Conservation (phyloP, 805 yeast species). For the Candida succiphila region DNA sequence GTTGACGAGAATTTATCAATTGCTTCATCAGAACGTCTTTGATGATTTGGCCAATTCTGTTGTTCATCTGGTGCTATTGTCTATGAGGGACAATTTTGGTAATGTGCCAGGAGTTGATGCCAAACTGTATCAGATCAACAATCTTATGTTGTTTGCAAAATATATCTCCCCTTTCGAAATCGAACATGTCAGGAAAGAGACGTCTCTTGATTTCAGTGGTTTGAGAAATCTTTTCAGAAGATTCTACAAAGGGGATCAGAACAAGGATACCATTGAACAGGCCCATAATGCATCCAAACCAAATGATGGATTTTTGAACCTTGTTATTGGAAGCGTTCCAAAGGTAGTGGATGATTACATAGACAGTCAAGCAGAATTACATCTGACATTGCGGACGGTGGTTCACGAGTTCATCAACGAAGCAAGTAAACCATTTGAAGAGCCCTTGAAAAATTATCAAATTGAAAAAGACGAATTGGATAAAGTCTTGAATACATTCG, state of each 20-base stretch:
- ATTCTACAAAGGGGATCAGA: conserved; percentile 19
- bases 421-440: conserved; percentile 38
- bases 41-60: conserved; percentile 85
- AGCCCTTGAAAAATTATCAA: conserved; percentile 27
- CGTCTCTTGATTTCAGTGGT: conserved; percentile 75
- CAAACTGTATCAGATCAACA: conserved; percentile 59
- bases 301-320: conserved; percentile 10
- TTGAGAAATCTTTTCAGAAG: conserved; percentile 33
- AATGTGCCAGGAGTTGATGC: conserved; percentile 46
- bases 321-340: conserved; percentile 54
- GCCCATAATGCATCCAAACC: conserved; percentile 6
- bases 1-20: conserved; percentile 68
- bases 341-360: conserved; percentile 72
- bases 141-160: conserved; percentile 58
- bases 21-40: conserved; percentile 68
- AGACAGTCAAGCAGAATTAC: conserved; percentile 67
- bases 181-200: conserved; percentile 61
- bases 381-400: conserved; percentile 58
- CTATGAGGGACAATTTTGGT: conserved; percentile 46
- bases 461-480: conserved; percentile 5
- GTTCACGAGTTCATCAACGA: conserved; percentile 62
- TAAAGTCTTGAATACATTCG: conserved; percentile 25
- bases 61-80: conserved; percentile 64
- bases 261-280: conserved; percentile 10
- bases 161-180: conserved; percentile 73